Percentiles rank a stretch among this genome's conserved stretches.
phyloP scores from a whole-genome alignment of 768 basidiomycete species.

The Cystofilobasidium ferigula region DNA sequence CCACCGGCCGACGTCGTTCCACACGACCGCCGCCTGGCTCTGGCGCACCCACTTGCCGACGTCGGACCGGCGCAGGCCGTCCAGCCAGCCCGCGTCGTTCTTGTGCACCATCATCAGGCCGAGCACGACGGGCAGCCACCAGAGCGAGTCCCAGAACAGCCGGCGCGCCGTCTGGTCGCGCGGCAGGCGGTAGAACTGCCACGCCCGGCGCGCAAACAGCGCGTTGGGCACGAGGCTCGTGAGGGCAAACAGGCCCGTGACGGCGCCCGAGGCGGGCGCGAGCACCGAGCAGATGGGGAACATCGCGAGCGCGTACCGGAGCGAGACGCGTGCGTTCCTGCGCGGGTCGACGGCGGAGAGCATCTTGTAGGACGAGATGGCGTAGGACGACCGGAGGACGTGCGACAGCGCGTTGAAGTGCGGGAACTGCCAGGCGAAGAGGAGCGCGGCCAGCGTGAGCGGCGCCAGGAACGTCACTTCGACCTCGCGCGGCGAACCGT shows the following conservation, averaged over 20 bases:
- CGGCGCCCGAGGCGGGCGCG: constrained; percentile 77
- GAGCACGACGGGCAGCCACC: constrained; percentile 81
- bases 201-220: constrained; percentile 57
- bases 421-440: constrained; percentile 97
- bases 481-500: constrained; percentile 24
- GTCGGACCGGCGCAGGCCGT: constrained; percentile 3
- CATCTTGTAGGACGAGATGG: constrained; percentile 89
- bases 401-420: constrained; percentile 93
- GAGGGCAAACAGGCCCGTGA: constrained; percentile 78
- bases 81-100: constrained; percentile 42
- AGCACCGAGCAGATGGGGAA: constrained; percentile 67
- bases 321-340: constrained; percentile 71
- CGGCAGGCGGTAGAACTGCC: constrained; percentile 59
- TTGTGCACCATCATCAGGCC: constrained; percentile 94
- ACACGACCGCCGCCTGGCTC: neutral
- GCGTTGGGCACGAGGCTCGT: constrained; percentile 66
- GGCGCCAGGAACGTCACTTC: constrained; percentile 61
- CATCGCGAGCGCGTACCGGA: constrained; percentile 69
- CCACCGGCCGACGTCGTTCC: neutral
- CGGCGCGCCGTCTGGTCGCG: constrained; percentile 64
- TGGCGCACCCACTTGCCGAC: constrained; percentile 2
- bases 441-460: constrained; percentile 64
- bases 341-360: constrained; percentile 64
- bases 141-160: constrained; percentile 69
- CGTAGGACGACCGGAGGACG: constrained; percentile 74